Evolutionary conservation across 129 eudicot genomes (phyloP).

Genomic region (Deinandra increscens): DNA sequence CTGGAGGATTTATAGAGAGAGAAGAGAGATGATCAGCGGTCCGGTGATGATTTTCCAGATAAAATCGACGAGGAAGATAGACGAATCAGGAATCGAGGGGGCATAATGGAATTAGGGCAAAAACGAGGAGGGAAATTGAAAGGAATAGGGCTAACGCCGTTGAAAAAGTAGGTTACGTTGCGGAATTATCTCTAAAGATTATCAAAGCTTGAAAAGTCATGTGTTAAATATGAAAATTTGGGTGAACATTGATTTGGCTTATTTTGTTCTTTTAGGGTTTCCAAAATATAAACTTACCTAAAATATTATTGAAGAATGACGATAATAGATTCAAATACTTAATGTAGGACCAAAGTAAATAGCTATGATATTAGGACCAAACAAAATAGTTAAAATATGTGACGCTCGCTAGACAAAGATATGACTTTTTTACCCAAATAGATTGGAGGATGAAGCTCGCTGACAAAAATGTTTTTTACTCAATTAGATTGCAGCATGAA

Average conservation of each 20-base stretch:
- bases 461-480: no score
- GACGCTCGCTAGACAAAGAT: no score
- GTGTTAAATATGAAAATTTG: slow-evolving; percentile 7
- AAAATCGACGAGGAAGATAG: slow-evolving; percentile 22
- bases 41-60: slow-evolving; percentile 28
- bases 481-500: no score
- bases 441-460: no score
- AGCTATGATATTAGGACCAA: no score
- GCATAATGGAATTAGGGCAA: slow-evolving; percentile 52
- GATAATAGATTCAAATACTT: no score
- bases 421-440: no score
- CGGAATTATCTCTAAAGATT: background rate
- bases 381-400: no score
- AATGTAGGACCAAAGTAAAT: no score
- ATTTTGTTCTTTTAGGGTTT: no score
- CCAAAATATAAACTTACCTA: background rate
- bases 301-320: no score
- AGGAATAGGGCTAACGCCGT: slow-evolving; percentile 29
- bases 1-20: background rate
- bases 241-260: no score
- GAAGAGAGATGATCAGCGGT: slow-evolving; percentile 16
- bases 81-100: slow-evolving; percentile 37
- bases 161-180: slow-evolving; percentile 17
- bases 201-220: background rate
- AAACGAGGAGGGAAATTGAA: slow-evolving; percentile 28